These are phyloP conservation scores for Calocybe indica DNA, from an alignment of 768 basidiomycete species.

Conservation along the genomic window DNA sequence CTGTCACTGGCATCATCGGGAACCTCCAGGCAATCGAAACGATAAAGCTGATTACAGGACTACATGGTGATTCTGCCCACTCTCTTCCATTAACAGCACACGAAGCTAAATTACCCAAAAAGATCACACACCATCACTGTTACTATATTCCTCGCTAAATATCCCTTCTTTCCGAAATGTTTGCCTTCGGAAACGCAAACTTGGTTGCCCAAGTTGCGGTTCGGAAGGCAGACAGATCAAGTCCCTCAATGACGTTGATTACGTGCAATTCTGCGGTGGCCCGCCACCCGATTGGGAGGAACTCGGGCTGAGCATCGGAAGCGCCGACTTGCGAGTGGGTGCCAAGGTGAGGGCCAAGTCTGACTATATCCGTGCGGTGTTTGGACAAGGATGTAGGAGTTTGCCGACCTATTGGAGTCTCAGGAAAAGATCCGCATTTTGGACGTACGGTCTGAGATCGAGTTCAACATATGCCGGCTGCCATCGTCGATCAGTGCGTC, in stretches of 20 bases:
- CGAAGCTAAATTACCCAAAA: background rate
- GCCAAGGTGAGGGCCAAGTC: conserved; percentile 28
- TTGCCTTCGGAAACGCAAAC: conserved; percentile 68
- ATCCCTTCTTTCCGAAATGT: conserved; percentile 73
- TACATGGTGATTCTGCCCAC: conserved; percentile 45
- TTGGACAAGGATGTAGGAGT: conserved; percentile 11
- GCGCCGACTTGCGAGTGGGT: conserved; percentile 34
- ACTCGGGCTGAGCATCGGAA: conserved; percentile 40
- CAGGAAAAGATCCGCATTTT: conserved; percentile 38
- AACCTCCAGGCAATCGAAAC: conserved; percentile 86
- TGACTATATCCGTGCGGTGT: background rate
- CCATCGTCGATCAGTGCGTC: conserved; percentile 66
- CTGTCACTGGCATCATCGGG: conserved; percentile 86
- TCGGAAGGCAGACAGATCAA: conserved; percentile 33
- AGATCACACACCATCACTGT: conserved; percentile 56
- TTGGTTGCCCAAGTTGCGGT: conserved; percentile 75
- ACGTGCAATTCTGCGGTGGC: conserved; percentile 85
- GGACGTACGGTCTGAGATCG: conserved; percentile 74
- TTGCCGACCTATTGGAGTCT: conserved; percentile 23
- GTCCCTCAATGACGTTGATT: conserved; percentile 57
- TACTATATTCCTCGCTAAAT: conserved; percentile 70
- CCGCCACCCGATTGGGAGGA: conserved; percentile 58
- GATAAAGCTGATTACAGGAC: conserved; percentile 68
- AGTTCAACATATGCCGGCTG: conserved; percentile 84
- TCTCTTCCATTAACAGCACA: background rate